A percentile compares a stretch with the other conserved stretches of the same genome.
Evolutionary conservation across 345 rosid species (phyloP).

Genomic region (Diplotaxis tenuifolia): DNA sequence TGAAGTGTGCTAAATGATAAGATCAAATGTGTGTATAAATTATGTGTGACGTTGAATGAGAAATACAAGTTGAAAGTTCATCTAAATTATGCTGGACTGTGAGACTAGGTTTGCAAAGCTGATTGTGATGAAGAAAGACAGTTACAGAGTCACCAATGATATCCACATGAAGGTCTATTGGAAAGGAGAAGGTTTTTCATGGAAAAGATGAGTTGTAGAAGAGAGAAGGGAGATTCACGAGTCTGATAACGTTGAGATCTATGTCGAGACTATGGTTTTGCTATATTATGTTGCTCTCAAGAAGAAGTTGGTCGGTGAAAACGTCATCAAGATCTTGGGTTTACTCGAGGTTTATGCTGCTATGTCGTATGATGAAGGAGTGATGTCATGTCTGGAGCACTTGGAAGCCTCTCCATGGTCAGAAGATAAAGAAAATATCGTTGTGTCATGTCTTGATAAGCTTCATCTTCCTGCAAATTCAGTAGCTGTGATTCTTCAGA

Average conservation of each 20-base stretch:
- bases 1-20: no score
- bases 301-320: conserved; percentile 68
- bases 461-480: conserved; percentile 64
- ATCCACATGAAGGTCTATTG: conserved; percentile 66
- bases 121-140: no score
- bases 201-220: conserved; percentile 53
- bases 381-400: conserved; percentile 69
- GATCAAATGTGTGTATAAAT: no score
- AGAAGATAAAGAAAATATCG: conserved; percentile 68
- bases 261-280: conserved; percentile 80
- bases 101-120: conserved; percentile 51
- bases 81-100: no score
- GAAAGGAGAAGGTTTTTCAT: conserved; percentile 82
- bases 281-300: conserved; percentile 79
- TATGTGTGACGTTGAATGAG: no score
- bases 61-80: no score
- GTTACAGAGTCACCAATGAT: conserved; percentile 65
- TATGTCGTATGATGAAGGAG: conserved; percentile 67
- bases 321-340: conserved; percentile 66
- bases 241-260: conserved; percentile 87
- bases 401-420: conserved; percentile 97
- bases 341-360: conserved; percentile 95
- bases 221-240: conserved; percentile 78
- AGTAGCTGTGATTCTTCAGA: conserved; percentile 58
- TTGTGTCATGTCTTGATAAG: conserved; percentile 56